phyloP scores from a whole-genome alignment of 1,139 yeast genomes.

The Hansenula sp. region DNA sequence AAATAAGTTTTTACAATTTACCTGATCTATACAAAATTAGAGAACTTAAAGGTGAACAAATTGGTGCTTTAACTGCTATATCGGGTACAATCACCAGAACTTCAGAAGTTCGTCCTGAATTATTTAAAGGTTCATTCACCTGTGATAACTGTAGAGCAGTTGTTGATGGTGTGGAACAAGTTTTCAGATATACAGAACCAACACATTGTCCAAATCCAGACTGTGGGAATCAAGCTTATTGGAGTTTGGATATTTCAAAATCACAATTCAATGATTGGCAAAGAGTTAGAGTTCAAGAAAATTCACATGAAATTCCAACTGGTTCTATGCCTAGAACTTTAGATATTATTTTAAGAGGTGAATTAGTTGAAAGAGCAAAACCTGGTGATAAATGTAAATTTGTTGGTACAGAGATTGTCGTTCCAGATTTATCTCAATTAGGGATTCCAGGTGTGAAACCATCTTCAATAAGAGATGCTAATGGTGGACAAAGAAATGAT shows the following conservation, averaged over 20 bases:
- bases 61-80: conserved; percentile 80
- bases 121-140: conserved; percentile 79
- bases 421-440: conserved; percentile 91
- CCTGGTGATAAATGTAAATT: conserved; percentile 97
- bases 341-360: conserved; percentile 91
- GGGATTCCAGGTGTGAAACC: conserved; percentile 98
- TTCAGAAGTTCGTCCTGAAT: conserved; percentile 95
- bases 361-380: conserved; percentile 91
- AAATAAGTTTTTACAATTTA: conserved; percentile 83
- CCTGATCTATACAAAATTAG: conserved; percentile 84
- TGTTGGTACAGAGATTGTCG: conserved; percentile 93
- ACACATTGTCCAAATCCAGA: conserved; percentile 83
- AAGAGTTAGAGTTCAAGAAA: conserved; percentile 91
- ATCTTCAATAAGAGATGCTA: conserved; percentile 66
- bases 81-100: conserved; percentile 97
- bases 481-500: conserved; percentile 57
- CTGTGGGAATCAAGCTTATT: conserved; percentile 81
- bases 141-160: conserved; percentile 87
- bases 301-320: conserved; percentile 92
- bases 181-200: conserved; percentile 93
- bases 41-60: conserved; percentile 83
- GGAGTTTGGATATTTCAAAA: conserved; percentile 80
- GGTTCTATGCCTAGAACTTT: conserved; percentile 99
- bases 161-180: conserved; percentile 88
- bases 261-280: conserved; percentile 97